A percentile compares a stretch with the other conserved stretches of the same genome.
These are phyloP conservation scores for Carallia brachiata DNA, from an alignment of 345 rosid species.

Conservation along the genomic window DNA sequence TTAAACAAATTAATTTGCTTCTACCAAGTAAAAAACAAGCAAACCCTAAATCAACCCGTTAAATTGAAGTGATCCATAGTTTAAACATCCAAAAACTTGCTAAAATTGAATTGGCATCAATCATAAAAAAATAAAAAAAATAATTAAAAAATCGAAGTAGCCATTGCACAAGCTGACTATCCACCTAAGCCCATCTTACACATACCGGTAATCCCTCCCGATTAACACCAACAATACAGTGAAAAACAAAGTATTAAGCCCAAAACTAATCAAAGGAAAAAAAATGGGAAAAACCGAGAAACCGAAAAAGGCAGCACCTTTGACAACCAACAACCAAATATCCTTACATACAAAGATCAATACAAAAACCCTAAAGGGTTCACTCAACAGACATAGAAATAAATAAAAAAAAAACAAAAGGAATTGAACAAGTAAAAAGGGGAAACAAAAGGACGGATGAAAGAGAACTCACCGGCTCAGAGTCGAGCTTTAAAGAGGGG, in stretches of 20 bases:
- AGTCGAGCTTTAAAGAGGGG: conserved; percentile 73
- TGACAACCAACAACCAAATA: neutral
- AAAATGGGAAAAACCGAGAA: neutral
- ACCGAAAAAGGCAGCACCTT: neutral
- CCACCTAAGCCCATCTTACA: too few species aligned
- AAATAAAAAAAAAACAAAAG: neutral
- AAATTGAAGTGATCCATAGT: neutral
- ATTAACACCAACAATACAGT: too few species aligned
- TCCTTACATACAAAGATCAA: neutral
- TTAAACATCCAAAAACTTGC: neutral
- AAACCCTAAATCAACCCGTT: neutral
- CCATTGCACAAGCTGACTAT: too few species aligned
- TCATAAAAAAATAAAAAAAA: too few species aligned
- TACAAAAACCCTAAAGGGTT: conserved; percentile 17
- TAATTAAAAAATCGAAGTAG: too few species aligned
- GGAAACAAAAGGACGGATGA: conserved; percentile 22
- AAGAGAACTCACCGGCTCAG: conserved; percentile 71
- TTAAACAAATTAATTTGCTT: too few species aligned
- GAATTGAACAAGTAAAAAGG: neutral
- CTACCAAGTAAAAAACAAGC: neutral
- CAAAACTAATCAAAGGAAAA: neutral
- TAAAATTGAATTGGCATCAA: too few species aligned
- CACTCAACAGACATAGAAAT: neutral
- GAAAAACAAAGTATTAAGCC: too few species aligned
- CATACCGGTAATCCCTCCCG: too few species aligned